phyloP scores from a whole-genome alignment of 208 protist genomes.

The Crithidia acanthocephali region DNA sequence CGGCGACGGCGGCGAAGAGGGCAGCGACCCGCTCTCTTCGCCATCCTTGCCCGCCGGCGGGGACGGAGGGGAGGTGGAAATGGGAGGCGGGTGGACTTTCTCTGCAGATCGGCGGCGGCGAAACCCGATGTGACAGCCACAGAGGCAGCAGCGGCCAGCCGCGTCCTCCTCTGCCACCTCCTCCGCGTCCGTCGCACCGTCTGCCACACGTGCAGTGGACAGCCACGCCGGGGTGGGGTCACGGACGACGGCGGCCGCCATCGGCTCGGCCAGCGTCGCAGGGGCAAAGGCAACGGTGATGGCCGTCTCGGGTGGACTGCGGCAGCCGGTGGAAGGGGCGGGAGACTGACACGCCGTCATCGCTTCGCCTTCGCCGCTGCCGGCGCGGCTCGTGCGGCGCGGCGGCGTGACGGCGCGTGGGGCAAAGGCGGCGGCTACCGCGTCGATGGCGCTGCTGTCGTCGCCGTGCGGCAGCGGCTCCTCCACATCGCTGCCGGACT shows the following conservation, averaged over 20 bases:
- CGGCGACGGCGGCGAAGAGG: conserved; percentile 3
- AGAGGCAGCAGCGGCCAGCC: no score
- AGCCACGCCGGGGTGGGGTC: background rate
- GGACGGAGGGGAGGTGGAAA: background rate
- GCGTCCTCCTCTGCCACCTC: no score
- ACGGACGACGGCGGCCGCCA: no score
- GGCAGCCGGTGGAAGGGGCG: background rate
- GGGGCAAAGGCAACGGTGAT: background rate
- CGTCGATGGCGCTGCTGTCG: background rate
- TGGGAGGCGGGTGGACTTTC: no score
- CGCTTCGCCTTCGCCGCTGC: background rate
- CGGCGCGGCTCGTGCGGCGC: background rate
- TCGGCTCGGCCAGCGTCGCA: background rate
- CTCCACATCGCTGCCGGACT: background rate
- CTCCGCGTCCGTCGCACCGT: no score
- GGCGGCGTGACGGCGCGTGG: background rate
- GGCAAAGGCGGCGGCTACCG: background rate
- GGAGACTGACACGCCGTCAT: background rate
- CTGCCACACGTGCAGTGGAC: no score
- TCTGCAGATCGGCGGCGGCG: no score
- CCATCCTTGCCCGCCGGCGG: background rate
- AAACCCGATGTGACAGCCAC: no score
- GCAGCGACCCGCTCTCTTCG: conserved; percentile 4
- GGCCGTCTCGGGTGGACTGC: conserved; percentile 1
- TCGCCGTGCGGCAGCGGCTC: background rate